A percentile compares a stretch with the other conserved stretches of the same genome.
Evolutionary conservation across 257 asterid species (phyloP).

Genomic region (Petunia secreta): DNA sequence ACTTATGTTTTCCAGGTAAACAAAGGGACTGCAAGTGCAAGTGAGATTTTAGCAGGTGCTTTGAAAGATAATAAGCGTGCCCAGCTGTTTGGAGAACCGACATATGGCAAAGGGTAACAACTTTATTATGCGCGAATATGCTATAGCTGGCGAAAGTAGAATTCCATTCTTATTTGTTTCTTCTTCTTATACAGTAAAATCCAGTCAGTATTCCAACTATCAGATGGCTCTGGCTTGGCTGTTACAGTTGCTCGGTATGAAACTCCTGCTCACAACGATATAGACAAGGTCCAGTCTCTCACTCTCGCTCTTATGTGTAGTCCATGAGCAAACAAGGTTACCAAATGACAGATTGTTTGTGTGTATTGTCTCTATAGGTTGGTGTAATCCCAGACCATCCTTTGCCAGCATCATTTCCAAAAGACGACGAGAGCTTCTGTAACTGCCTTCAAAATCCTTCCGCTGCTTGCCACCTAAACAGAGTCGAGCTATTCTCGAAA

Average conservation of each 20-base stretch:
- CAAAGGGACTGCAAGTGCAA: slow-evolving; percentile 99
- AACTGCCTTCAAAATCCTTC: slow-evolving; percentile 83
- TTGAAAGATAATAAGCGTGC: slow-evolving; percentile 96
- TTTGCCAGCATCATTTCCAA: slow-evolving; percentile 82
- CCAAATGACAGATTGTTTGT: neutral
- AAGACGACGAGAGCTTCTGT: slow-evolving; percentile 80
- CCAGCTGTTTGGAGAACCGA: slow-evolving; percentile 80
- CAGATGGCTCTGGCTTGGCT: slow-evolving; percentile 98
- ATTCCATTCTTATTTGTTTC: slow-evolving; percentile 16
- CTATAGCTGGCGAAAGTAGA: slow-evolving; percentile 3
- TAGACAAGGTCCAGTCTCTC: slow-evolving; percentile 69
- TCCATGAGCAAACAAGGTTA: neutral
- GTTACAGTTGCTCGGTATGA: slow-evolving; percentile 96
- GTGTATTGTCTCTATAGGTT: slow-evolving; percentile 45
- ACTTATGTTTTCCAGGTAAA: slow-evolving; percentile 57
- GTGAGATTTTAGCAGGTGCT: slow-evolving; percentile 97
- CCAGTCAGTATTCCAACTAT: slow-evolving; percentile 91
- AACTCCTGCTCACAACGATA: slow-evolving; percentile 93
- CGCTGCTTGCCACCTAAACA: slow-evolving; percentile 74
- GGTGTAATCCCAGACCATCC: slow-evolving; percentile 87
- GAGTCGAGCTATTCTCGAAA: slow-evolving; percentile 62
- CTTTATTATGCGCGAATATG: neutral
- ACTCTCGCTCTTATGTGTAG: neutral
- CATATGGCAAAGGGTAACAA: slow-evolving; percentile 92
- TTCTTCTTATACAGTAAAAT: slow-evolving; percentile 65